Percentiles rank a stretch among this genome's conserved stretches.
Conservation (phyloP, 495 filamentous ascomycete genomes). For the Thermothielavioides terrestris region DNA sequence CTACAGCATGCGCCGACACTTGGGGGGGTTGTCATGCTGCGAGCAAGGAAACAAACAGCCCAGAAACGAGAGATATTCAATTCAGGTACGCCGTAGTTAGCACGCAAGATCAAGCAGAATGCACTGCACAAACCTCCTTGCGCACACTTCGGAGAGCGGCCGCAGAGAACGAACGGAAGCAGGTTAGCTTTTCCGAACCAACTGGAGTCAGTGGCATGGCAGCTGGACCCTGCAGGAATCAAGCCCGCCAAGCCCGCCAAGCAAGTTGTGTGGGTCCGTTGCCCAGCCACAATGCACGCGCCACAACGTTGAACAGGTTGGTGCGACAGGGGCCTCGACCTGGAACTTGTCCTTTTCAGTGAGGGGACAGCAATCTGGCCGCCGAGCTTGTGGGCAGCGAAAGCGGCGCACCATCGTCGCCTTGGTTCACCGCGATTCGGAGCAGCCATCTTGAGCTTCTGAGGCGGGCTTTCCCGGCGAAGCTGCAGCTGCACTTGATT, state of each 20-base stretch:
- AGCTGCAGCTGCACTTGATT: conserved; percentile 1
- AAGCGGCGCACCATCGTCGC: conserved; percentile 12
- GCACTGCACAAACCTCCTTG: no score
- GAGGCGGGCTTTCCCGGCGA: neutral
- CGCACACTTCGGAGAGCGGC: no score
- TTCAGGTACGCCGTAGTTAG: no score
- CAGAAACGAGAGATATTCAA: no score
- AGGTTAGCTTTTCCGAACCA: no score
- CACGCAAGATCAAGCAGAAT: no score
- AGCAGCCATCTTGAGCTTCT: neutral
- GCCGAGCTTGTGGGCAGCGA: conserved; percentile 14
- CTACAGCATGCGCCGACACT: no score
- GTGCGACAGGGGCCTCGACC: conserved; percentile 6
- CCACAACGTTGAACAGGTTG: conserved; percentile 14
- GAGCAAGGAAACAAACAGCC: no score
- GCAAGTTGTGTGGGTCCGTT: neutral
- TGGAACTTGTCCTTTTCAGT: conserved; percentile 30
- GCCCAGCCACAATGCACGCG: conserved; percentile 15
- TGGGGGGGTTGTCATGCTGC: no score
- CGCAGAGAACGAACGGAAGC: no score
- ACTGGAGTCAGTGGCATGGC: no score
- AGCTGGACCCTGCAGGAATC: no score
- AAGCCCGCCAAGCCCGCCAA: neutral
- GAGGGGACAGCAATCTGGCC: conserved; percentile 20
- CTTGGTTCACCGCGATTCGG: conserved; percentile 1